Conservation (phyloP, 2,329 filamentous ascomycete species). For the Zasmidium cellare region DNA sequence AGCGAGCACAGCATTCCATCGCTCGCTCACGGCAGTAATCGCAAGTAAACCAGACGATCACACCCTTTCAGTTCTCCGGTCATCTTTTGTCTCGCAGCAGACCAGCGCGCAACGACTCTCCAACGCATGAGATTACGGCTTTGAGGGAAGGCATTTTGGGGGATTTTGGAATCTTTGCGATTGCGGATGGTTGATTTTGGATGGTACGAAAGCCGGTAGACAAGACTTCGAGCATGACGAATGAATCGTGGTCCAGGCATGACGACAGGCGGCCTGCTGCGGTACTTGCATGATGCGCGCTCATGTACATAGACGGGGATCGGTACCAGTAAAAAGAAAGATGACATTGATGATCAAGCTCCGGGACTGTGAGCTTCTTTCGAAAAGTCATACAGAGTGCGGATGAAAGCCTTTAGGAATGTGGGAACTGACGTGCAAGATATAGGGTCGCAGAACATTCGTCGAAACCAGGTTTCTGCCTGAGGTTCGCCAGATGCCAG, state of each 20-base stretch:
- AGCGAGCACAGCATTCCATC: background rate
- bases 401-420: background rate
- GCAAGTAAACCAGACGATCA: background rate
- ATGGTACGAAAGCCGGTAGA: background rate
- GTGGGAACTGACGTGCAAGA: background rate
- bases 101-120: background rate
- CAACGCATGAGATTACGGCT: slow-evolving; percentile 1
- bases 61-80: background rate
- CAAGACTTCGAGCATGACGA: background rate
- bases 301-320: background rate
- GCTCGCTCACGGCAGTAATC: background rate
- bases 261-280: background rate
- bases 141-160: background rate
- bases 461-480: background rate
- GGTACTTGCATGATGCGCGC: background rate
- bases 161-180: background rate
- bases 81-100: background rate
- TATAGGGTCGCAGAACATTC: background rate
- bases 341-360: background rate
- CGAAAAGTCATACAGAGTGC: background rate
- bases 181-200: background rate
- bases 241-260: background rate
- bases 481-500: background rate
- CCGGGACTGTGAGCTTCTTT: background rate
- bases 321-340: background rate